Evolutionary conservation across 495 filamentous ascomycete genomes (phyloP).

Genomic region (Hypoxylon rickii): DNA sequence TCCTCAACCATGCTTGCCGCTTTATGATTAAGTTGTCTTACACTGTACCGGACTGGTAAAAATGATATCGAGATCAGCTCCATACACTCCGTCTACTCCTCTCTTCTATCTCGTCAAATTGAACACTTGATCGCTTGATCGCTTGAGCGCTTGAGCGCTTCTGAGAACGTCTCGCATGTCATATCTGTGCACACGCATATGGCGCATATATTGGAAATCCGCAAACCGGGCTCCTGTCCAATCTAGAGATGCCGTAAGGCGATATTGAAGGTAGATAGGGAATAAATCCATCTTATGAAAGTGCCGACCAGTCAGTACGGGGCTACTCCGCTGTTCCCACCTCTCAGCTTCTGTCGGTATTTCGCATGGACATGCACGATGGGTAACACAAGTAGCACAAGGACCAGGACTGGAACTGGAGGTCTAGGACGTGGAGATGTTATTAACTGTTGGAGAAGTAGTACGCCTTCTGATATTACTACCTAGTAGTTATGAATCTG

Average conservation of each 20-base stretch:
- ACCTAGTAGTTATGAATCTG: too few species aligned
- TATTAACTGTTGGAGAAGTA: not conserved
- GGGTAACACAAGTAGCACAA: conserved; percentile 19
- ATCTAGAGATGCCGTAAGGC: conserved; percentile 14
- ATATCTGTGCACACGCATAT: conserved; percentile 1
- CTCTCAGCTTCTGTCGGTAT: conserved; percentile 14
- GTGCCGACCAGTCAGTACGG: conserved; percentile 16
- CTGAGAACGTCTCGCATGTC: not conserved
- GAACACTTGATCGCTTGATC: too few species aligned
- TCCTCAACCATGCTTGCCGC: too few species aligned
- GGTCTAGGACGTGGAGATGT: not conserved
- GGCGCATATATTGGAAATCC: conserved; percentile 12
- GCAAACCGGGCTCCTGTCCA: conserved; percentile 27
- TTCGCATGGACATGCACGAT: conserved; percentile 9
- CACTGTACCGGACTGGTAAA: too few species aligned
- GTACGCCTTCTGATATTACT: not conserved
- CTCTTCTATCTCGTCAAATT: too few species aligned
- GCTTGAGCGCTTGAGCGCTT: not conserved
- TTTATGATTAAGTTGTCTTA: too few species aligned
- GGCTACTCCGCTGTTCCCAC: conserved; percentile 27
- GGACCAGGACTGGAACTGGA: not conserved
- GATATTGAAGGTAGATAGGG: conserved; percentile 13
- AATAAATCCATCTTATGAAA: conserved; percentile 18
- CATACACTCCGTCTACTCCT: too few species aligned
- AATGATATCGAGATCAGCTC: too few species aligned